phyloP scores from a whole-genome alignment of 1,139 yeast species.

The Nematodospora anomalae region DNA sequence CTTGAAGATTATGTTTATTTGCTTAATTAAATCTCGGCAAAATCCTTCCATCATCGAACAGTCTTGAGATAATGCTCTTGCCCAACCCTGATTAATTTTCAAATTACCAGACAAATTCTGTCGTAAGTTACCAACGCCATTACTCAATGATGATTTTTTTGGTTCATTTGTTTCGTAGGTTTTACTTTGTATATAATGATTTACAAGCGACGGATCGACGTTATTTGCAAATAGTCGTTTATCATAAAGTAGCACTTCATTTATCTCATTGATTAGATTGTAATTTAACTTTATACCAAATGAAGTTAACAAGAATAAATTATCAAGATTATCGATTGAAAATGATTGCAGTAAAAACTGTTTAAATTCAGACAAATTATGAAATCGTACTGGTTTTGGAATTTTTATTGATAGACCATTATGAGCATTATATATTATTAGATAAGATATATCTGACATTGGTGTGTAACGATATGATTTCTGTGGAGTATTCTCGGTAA shows the following conservation, averaged over 20 bases:
- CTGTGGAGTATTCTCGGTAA: too few species aligned
- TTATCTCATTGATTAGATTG: conserved; percentile 44
- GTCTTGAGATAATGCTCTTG: conserved; percentile 24
- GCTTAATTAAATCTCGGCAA: conserved; percentile 22
- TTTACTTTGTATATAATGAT: conserved; percentile 3
- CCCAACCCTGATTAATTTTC: conserved; percentile 30
- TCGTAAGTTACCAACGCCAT: conserved; percentile 15
- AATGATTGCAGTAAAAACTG: conserved; percentile 34
- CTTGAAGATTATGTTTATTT: conserved; percentile 45
- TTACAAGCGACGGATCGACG: conserved; percentile 11
- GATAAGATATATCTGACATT: conserved; percentile 23
- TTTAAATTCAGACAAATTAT: conserved; percentile 45
- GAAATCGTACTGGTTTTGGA: conserved; percentile 47
- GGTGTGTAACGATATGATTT: too few species aligned
- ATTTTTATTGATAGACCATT: conserved; percentile 35
- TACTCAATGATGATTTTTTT: conserved; percentile 8
- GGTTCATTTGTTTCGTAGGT: conserved; percentile 5
- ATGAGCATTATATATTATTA: conserved; percentile 42
- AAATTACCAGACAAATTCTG: conserved; percentile 23
- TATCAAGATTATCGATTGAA: conserved; percentile 35
- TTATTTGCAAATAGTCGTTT: conserved; percentile 45
- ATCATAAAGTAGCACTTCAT: conserved; percentile 61
- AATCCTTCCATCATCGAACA: conserved; percentile 21
- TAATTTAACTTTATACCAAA: conserved; percentile 64
- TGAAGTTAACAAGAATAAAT: conserved; percentile 61